Evolutionary conservation across 2,329 filamentous ascomycete species (phyloP).

Genomic region (Myriosclerotinia duriaeana): DNA sequence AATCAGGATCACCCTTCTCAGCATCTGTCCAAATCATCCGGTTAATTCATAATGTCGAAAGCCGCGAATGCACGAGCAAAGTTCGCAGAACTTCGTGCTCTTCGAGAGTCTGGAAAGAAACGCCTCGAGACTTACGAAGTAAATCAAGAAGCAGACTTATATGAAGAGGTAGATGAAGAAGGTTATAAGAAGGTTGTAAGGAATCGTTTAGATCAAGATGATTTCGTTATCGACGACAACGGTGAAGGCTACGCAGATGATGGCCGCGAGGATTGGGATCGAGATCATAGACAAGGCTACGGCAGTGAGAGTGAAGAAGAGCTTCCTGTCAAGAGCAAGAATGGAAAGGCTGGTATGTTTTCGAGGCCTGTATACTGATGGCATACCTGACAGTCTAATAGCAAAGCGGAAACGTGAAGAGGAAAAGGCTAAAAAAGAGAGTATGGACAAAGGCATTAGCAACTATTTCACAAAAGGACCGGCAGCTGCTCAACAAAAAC

Average conservation of each 20-base stretch:
- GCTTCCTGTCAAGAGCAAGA: slow-evolving; percentile 50
- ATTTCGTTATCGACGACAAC: slow-evolving; percentile 98
- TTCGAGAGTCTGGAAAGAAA: slow-evolving; percentile 88
- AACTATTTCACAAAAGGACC: slow-evolving; percentile 88
- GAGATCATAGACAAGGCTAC: slow-evolving; percentile 53
- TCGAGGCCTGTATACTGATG: background rate
- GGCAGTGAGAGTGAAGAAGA: slow-evolving; percentile 77
- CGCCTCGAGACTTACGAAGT: slow-evolving; percentile 84
- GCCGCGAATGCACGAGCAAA: slow-evolving; percentile 43
- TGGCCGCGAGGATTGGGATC: slow-evolving; percentile 87
- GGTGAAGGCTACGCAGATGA: slow-evolving; percentile 96
- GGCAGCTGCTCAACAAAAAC: slow-evolving; percentile 65
- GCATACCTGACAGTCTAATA: slow-evolving; percentile 41
- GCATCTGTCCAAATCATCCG: slow-evolving; percentile 12
- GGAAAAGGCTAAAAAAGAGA: slow-evolving; percentile 79
- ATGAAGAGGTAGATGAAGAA: slow-evolving; percentile 95
- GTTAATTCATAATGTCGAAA: slow-evolving; percentile 39
- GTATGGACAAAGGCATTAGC: slow-evolving; percentile 86
- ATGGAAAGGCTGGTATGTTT: slow-evolving; percentile 44
- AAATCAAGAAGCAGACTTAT: slow-evolving; percentile 78
- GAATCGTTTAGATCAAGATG: slow-evolving; percentile 83
- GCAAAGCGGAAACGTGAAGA: slow-evolving; percentile 87
- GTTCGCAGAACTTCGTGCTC: slow-evolving; percentile 77
- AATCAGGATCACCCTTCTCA: background rate
- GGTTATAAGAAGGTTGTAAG: slow-evolving; percentile 96